Evolutionary conservation across 768 basidiomycete species (phyloP).

Genomic region (Dacryopinax spathularia): DNA sequence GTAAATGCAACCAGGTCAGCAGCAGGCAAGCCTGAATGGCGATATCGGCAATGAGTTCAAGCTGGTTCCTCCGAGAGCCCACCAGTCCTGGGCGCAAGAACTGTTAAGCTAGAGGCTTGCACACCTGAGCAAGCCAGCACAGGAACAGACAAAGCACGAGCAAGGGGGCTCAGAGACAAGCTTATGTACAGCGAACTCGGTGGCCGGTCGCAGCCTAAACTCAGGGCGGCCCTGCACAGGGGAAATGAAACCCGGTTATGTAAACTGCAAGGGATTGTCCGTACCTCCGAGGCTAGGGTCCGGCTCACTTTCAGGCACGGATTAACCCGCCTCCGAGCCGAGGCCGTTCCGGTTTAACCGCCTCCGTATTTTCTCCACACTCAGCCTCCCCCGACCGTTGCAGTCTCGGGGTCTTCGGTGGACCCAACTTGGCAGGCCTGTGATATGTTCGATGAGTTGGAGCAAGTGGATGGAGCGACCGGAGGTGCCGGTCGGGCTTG

Average conservation of each 20-base stretch:
- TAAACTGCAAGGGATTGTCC: background rate
- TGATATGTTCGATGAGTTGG: background rate
- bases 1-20: no score
- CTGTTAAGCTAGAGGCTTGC: no score
- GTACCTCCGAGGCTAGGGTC: background rate
- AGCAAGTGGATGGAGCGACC: background rate
- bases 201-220: no score
- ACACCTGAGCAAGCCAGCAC: no score
- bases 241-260: background rate
- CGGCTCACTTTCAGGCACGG: background rate
- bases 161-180: no score
- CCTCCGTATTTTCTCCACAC: no score
- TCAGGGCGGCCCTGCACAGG: background rate
- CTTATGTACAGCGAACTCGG: no score
- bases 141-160: no score
- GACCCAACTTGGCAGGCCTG: background rate
- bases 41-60: no score
- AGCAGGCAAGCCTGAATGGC: no score
- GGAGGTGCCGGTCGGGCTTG: background rate
- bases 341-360: background rate
- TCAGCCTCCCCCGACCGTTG: background rate
- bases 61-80: no score
- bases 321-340: background rate
- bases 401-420: background rate
- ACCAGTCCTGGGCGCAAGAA: no score